A percentile compares a stretch with the other conserved stretches of the same genome.
These are phyloP conservation scores for Ceratobasidium sp. DNA, from an alignment of 1,284 basidiomycete species.

Conservation along the genomic window DNA sequence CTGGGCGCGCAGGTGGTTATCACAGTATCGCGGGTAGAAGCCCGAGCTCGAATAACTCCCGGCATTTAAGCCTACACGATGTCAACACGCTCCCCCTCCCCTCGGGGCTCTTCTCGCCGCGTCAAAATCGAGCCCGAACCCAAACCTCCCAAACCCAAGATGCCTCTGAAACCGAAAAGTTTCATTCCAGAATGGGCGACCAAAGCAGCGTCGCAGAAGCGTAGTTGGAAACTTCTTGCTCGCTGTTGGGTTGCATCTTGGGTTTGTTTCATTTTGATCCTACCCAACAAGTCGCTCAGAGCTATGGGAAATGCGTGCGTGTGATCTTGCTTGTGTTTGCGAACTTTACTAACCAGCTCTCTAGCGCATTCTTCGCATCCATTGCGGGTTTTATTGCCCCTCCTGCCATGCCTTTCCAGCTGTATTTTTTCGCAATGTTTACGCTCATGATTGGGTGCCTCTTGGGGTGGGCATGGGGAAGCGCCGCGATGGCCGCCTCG, in stretches of 20 bases:
- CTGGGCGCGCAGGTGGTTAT: conserved; percentile 2
- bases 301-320: conserved; percentile 44
- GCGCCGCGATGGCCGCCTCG: conserved; percentile 75
- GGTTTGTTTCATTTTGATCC: conserved; percentile 39
- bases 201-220: conserved; percentile 21
- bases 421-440: conserved; percentile 52
- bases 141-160: background rate
- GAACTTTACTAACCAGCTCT: background rate
- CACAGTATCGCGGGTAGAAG: background rate
- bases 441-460: conserved; percentile 68
- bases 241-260: conserved; percentile 44
- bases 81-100: conserved; percentile 5
- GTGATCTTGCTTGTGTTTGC: background rate
- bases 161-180: background rate
- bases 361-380: conserved; percentile 43
- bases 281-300: conserved; percentile 35
- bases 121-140: conserved; percentile 8
- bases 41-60: background rate
- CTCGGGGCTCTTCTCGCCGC: background rate
- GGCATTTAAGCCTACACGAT: background rate
- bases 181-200: conserved; percentile 26
- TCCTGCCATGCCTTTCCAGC: conserved; percentile 42
- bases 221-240: conserved; percentile 40
- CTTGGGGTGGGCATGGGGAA: conserved; percentile 80
- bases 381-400: conserved; percentile 44